Conservation (phyloP, 371 early-diverging fungal genomes). For the Rhizopus arrhizus region DNA sequence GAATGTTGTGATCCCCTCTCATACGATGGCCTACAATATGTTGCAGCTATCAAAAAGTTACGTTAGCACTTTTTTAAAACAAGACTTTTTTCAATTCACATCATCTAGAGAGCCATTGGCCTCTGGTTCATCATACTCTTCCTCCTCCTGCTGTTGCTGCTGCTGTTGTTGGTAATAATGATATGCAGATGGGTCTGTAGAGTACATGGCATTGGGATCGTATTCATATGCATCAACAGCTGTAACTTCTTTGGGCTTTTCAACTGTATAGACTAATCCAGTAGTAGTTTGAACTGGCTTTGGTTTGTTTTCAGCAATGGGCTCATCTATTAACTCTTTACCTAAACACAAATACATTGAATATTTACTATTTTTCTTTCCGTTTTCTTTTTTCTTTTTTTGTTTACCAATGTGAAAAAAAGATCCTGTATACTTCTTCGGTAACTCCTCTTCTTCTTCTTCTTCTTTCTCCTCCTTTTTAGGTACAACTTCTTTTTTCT, state of each 20-base stretch:
- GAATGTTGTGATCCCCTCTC: constrained; percentile 43
- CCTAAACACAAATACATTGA: background rate
- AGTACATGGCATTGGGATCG: constrained; percentile 55
- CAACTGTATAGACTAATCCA: constrained; percentile 11
- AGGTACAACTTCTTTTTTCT: constrained; percentile 9
- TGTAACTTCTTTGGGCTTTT: constrained; percentile 17
- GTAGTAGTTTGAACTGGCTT: constrained; percentile 13
- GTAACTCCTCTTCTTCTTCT: constrained; percentile 24
- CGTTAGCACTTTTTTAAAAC: background rate
- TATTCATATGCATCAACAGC: constrained; percentile 40
- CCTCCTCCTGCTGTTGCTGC: constrained; percentile 31
- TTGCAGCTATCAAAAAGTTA: constrained; percentile 34
- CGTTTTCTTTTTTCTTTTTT: constrained; percentile 10
- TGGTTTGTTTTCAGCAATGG: constrained; percentile 12
- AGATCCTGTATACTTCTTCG: constrained; percentile 26
- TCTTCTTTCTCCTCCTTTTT: constrained; percentile 15
- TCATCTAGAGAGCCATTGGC: constrained; percentile 35
- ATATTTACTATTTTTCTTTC: background rate
- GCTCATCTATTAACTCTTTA: constrained; percentile 25
- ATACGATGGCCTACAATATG: constrained; percentile 46
- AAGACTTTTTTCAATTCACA: background rate
- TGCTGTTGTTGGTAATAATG: constrained; percentile 44
- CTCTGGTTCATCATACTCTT: constrained; percentile 32
- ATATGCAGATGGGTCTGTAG: constrained; percentile 51
- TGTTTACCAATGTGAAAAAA: constrained; percentile 36